Conservation (phyloP, 2,329 filamentous ascomycete genomes). For the Capronia coronata region DNA sequence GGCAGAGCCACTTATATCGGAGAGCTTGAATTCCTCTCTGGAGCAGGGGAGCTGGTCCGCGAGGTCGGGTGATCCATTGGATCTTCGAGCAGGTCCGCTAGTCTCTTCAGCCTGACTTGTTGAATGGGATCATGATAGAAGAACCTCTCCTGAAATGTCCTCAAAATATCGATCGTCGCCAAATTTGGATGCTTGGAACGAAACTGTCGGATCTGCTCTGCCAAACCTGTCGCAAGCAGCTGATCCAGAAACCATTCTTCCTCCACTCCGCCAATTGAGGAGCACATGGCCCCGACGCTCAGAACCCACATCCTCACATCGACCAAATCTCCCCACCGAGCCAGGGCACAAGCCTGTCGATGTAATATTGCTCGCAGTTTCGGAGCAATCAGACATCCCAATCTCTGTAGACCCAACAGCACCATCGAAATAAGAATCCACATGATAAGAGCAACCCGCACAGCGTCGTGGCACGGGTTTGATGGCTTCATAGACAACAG, state of each 20-base stretch:
- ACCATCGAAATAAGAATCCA: constrained; percentile 25
- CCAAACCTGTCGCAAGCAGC: constrained; percentile 17
- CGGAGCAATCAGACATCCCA: constrained; percentile 21
- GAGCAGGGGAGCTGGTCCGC: constrained; percentile 8
- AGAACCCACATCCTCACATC: constrained; percentile 24
- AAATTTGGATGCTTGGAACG: constrained; percentile 10
- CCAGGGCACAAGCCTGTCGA: constrained; percentile 4
- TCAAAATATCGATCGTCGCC: constrained; percentile 16
- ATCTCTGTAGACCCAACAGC: constrained; percentile 18
- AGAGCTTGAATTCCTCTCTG: not conserved
- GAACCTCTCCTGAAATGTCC: constrained; percentile 21
- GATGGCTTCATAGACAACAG: constrained; percentile 15
- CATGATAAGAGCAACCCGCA: constrained; percentile 18
- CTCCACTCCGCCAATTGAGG: constrained; percentile 14
- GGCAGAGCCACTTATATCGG: not conserved
- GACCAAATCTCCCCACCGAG: constrained; percentile 12
- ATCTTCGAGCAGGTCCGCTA: constrained; percentile 12
- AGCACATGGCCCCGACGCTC: constrained; percentile 21
- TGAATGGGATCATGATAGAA: constrained; percentile 24
- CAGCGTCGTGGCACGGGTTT: constrained; percentile 16
- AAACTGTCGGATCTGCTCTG: constrained; percentile 11
- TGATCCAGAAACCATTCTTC: constrained; percentile 22
- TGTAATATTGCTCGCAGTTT: constrained; percentile 14
- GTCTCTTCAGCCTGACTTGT: constrained; percentile 14
- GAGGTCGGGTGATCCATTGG: constrained; percentile 1